Evolutionary conservation across 2,329 filamentous ascomycete species (phyloP).

Genomic region (Clarireedia paspali): DNA sequence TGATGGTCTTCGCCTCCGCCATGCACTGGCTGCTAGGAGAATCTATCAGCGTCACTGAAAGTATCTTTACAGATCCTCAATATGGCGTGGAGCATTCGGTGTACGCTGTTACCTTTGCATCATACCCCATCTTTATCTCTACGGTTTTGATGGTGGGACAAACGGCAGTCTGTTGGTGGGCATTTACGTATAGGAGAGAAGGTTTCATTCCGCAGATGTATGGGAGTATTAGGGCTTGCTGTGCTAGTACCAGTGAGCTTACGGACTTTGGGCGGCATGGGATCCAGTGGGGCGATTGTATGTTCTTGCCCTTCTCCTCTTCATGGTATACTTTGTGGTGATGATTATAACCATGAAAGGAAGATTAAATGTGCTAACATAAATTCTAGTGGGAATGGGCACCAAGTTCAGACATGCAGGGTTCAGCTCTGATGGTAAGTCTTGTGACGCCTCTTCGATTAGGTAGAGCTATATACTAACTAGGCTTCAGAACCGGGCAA

Average conservation of each 20-base stretch:
- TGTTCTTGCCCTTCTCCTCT: background rate
- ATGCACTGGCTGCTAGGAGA: slow-evolving; percentile 21
- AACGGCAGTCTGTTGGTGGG: slow-evolving; percentile 18
- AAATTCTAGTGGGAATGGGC: slow-evolving; percentile 14
- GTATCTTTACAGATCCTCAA: slow-evolving; percentile 14
- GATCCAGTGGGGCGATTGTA: slow-evolving; percentile 18
- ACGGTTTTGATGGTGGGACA: slow-evolving; percentile 16
- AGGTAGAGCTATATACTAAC: background rate
- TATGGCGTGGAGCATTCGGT: slow-evolving; percentile 13
- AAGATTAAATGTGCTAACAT: background rate
- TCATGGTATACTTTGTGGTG: too few species aligned
- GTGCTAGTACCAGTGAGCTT: slow-evolving; percentile 16
- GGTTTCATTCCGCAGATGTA: slow-evolving; percentile 20
- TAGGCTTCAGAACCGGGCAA: slow-evolving; percentile 7
- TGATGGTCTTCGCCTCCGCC: slow-evolving; percentile 15
- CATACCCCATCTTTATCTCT: slow-evolving; percentile 16
- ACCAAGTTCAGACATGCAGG: slow-evolving; percentile 16
- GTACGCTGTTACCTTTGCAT: slow-evolving; percentile 16
- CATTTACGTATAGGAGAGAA: slow-evolving; percentile 16
- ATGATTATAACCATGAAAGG: too few species aligned
- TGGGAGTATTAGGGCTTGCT: slow-evolving; percentile 16
- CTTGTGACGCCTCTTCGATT: background rate
- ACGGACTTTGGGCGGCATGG: slow-evolving; percentile 12
- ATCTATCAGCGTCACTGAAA: slow-evolving; percentile 14
- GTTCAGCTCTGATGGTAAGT: slow-evolving; percentile 12